A percentile compares a stretch with the other conserved stretches of the same genome.
These are phyloP conservation scores for Blastocystis sp. DNA, from an alignment of 352 stramenopile genomes.

Conservation along the genomic window DNA sequence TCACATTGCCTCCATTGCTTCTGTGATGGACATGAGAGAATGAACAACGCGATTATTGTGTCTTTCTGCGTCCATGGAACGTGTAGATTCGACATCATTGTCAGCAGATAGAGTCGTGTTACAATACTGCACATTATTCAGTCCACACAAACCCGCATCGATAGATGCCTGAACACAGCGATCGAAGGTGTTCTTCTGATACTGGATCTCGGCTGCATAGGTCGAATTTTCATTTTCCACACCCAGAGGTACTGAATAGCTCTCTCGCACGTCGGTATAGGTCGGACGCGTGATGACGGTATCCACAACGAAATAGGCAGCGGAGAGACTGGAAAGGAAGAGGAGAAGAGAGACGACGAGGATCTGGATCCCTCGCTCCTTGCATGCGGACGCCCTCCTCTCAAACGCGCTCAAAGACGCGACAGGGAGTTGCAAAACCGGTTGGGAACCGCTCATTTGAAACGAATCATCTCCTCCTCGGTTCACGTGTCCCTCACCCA, in stretches of 20 bases:
- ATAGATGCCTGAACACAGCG: constrained; percentile 9
- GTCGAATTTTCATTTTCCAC: not conserved
- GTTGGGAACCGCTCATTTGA: not conserved
- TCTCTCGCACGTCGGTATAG: not conserved
- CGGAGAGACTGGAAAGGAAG: not conserved
- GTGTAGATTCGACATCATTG: not conserved
- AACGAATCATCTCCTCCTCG: not conserved
- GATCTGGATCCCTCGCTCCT: not conserved
- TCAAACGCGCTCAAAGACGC: not conserved
- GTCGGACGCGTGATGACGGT: not conserved
- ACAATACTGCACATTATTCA: not conserved
- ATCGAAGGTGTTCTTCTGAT: not conserved
- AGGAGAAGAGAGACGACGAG: not conserved
- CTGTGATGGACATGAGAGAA: not conserved
- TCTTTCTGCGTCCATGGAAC: not conserved
- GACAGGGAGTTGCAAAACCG: not conserved
- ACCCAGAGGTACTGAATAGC: not conserved
- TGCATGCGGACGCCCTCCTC: not conserved
- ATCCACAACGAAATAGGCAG: not conserved
- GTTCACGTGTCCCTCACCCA: not conserved
- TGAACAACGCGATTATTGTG: not conserved
- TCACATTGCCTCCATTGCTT: not conserved
- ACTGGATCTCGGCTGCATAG: constrained; percentile 9
- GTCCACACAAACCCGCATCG: not conserved
- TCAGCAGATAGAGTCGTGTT: not conserved